Conservation (phyloP, 2,329 filamentous ascomycete species). For the Myriosclerotinia duriaeana region DNA sequence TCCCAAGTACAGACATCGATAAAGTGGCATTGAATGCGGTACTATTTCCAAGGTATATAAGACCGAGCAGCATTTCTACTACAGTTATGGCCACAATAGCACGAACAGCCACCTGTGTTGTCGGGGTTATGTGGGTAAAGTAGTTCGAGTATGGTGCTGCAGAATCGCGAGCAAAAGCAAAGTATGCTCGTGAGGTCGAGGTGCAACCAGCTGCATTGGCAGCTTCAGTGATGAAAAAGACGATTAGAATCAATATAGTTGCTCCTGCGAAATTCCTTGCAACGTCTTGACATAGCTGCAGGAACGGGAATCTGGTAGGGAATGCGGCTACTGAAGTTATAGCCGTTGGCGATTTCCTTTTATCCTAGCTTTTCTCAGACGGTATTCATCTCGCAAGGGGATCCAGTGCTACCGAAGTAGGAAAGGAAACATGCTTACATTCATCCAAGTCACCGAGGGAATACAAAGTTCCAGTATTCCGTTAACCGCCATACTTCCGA, state of each 20-base stretch:
- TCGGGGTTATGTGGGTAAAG: slow-evolving; percentile 42
- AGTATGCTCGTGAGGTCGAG: slow-evolving; percentile 46
- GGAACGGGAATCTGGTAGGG: slow-evolving; percentile 48
- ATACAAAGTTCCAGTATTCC: slow-evolving; percentile 50
- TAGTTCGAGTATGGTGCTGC: slow-evolving; percentile 42
- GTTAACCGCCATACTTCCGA: slow-evolving; percentile 48
- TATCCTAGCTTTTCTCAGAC: neutral
- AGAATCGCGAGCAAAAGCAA: slow-evolving; percentile 49
- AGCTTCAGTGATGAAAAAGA: slow-evolving; percentile 47
- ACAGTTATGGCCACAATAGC: slow-evolving; percentile 46
- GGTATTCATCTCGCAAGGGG: neutral
- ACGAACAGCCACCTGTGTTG: slow-evolving; percentile 42
- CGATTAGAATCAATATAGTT: slow-evolving; percentile 1
- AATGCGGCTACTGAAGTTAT: slow-evolving; percentile 42
- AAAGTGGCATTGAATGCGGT: slow-evolving; percentile 51
- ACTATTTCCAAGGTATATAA: slow-evolving; percentile 48
- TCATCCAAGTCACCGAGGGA: slow-evolving; percentile 44
- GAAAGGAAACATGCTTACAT: neutral
- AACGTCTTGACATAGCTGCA: slow-evolving; percentile 47
- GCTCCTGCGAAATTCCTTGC: slow-evolving; percentile 35
- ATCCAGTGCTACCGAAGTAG: neutral
- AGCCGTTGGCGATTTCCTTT: neutral
- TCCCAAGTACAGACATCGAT: slow-evolving; percentile 46
- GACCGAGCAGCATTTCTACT: slow-evolving; percentile 48
- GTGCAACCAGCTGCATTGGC: slow-evolving; percentile 49